These are phyloP conservation scores for Naumovozyma castellii DNA, from an alignment of 805 yeast species.

Conservation along the genomic window DNA sequence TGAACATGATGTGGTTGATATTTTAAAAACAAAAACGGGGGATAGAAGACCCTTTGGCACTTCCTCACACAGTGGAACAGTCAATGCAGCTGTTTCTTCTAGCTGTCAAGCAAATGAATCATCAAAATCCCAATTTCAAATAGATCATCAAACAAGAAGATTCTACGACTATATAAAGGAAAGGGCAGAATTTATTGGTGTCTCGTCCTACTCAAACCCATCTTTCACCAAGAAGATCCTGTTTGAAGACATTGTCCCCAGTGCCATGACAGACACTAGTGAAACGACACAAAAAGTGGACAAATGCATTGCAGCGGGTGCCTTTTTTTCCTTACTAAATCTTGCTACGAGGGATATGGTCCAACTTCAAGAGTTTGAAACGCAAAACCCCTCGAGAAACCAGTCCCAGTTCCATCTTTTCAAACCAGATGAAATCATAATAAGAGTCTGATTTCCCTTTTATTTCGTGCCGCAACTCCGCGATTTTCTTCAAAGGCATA, in stretches of 20 bases:
- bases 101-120: slow-evolving; percentile 1
- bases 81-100: not conserved
- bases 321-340: slow-evolving; percentile 23
- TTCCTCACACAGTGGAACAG: not conserved
- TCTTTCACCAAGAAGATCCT: slow-evolving; percentile 14
- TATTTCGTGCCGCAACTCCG: not conserved
- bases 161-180: slow-evolving; percentile 24
- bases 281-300: slow-evolving; percentile 5
- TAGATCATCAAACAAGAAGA: slow-evolving; percentile 22
- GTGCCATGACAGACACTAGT: slow-evolving; percentile 6
- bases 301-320: slow-evolving; percentile 24
- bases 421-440: not conserved
- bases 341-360: slow-evolving; percentile 21
- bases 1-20: slow-evolving; percentile 18
- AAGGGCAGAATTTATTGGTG: slow-evolving; percentile 15
- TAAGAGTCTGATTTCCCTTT: not conserved
- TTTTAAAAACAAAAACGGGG: slow-evolving; percentile 11
- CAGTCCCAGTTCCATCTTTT: not conserved
- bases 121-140: not conserved
- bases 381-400: no score
- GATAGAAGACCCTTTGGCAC: not conserved
- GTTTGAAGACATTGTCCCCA: slow-evolving; percentile 26
- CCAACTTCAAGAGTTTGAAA: slow-evolving; percentile 2
- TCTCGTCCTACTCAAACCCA: slow-evolving; percentile 11
- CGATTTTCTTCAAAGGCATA: no score